A percentile compares a stretch with the other conserved stretches of the same genome.
These are phyloP conservation scores for Metschnikowia continentalis DNA, from an alignment of 805 yeast species.

Conservation along the genomic window DNA sequence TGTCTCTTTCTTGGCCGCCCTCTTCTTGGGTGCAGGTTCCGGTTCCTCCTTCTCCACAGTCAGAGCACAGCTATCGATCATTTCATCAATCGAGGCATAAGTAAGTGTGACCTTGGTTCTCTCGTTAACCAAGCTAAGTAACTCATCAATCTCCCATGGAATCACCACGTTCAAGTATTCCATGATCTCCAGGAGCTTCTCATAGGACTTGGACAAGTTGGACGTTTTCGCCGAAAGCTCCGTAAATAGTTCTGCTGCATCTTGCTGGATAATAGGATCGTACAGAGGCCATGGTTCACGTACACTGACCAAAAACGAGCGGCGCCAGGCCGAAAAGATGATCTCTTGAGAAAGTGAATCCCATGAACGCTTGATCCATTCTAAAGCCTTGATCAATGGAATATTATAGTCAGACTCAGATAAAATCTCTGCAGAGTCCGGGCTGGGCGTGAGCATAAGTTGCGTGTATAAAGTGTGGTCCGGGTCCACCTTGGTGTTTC, in stretches of 20 bases:
- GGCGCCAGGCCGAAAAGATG: constrained; percentile 33
- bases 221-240: constrained; percentile 9
- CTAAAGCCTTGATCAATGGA: constrained; percentile 53
- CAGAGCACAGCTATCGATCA: constrained; percentile 56
- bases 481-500: constrained; percentile 6
- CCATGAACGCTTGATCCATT: constrained; percentile 59
- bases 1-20: background rate
- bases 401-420: constrained; percentile 42
- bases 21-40: background rate
- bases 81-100: constrained; percentile 57
- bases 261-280: constrained; percentile 7
- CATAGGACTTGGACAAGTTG: constrained; percentile 29
- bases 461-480: constrained; percentile 5
- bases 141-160: constrained; percentile 55
- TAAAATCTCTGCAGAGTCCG: constrained; percentile 24
- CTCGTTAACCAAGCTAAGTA: constrained; percentile 48
- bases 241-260: constrained; percentile 14
- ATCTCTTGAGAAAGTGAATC: constrained; percentile 32
- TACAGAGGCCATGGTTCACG: constrained; percentile 27
- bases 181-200: constrained; percentile 44
- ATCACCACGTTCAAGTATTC: constrained; percentile 45
- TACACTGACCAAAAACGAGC: constrained; percentile 30
- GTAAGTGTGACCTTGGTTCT: constrained; percentile 38
- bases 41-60: constrained; percentile 25
- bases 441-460: constrained; percentile 2